Conservation (phyloP, 257 asterid genomes). For the Nicotiana attenuata region DNA sequence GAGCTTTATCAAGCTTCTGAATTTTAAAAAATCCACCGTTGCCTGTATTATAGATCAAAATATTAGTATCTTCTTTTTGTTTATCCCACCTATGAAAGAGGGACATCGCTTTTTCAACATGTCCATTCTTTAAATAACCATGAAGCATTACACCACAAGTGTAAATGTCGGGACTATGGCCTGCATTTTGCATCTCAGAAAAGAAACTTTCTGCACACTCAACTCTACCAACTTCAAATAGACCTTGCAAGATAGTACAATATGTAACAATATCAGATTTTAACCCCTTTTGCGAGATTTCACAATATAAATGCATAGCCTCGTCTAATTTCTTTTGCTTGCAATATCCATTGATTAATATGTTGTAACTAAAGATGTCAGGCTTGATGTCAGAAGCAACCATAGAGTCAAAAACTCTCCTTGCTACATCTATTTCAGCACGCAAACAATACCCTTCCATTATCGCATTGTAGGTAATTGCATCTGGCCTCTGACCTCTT, state of each 20-base stretch:
- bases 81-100: conserved; percentile 10
- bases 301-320: conserved; percentile 16
- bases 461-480: conserved; percentile 16
- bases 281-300: conserved; percentile 20
- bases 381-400: conserved; percentile 5
- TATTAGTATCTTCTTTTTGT: neutral
- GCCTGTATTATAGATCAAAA: neutral
- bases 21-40: conserved; percentile 20
- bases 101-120: conserved; percentile 15
- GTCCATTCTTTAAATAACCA: conserved; percentile 18
- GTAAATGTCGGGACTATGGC: conserved; percentile 13
- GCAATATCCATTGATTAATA: conserved; percentile 26
- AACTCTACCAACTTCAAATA: conserved; percentile 18
- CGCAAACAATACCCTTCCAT: conserved; percentile 31
- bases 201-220: conserved; percentile 13
- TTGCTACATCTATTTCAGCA: conserved; percentile 18
- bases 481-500: conserved; percentile 9
- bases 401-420: conserved; percentile 18
- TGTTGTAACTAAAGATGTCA: conserved; percentile 16
- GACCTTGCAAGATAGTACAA: conserved; percentile 15
- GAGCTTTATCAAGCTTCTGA: conserved; percentile 16
- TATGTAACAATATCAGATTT: conserved; percentile 13
- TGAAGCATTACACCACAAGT: conserved; percentile 18
- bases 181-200: conserved; percentile 15
- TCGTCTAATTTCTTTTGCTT: conserved; percentile 21